phyloP scores from a whole-genome alignment of 2,329 filamentous ascomycete species.

The Diaporthe vaccinii region DNA sequence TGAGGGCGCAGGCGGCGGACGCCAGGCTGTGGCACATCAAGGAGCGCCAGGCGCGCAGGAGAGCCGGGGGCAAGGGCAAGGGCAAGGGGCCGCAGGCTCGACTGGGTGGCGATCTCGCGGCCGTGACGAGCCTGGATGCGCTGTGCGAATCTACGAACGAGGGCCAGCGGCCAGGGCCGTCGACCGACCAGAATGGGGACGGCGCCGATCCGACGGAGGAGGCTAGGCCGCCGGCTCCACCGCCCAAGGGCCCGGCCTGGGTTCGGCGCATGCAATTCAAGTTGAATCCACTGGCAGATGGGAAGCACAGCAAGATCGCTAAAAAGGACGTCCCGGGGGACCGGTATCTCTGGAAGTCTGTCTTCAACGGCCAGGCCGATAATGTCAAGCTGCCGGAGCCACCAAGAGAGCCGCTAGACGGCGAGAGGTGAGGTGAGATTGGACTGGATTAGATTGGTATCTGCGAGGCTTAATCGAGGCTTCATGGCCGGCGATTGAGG shows the following conservation, averaged over 20 bases:
- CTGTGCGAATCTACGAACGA: neutral
- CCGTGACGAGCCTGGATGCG: slow-evolving; percentile 24
- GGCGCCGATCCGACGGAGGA: neutral
- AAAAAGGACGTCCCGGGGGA: neutral
- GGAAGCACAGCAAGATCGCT: neutral
- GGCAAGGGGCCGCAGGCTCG: neutral
- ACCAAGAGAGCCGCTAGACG: neutral
- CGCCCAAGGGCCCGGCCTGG: neutral
- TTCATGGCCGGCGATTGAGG: neutral
- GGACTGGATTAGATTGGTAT: neutral
- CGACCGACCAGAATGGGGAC: neutral
- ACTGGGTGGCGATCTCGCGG: slow-evolving; percentile 15
- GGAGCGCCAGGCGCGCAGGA: slow-evolving; percentile 36
- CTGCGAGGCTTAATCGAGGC: neutral
- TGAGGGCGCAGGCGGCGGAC: slow-evolving; percentile 41
- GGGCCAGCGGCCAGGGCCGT: too few relatives aligned
- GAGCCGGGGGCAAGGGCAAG: neutral
- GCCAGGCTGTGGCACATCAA: slow-evolving; percentile 34
- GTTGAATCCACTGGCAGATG: slow-evolving; percentile 17
- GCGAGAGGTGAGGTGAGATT: neutral
- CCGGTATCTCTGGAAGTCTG: neutral
- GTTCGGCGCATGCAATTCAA: slow-evolving; percentile 13
- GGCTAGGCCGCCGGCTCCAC: neutral
- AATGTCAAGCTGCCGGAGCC: neutral
- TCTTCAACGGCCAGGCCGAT: slow-evolving; percentile 12